Base-by-base conservation (phyloP, 2,329 filamentous ascomycete genomes). In the Thelonectria discophora region DNA sequence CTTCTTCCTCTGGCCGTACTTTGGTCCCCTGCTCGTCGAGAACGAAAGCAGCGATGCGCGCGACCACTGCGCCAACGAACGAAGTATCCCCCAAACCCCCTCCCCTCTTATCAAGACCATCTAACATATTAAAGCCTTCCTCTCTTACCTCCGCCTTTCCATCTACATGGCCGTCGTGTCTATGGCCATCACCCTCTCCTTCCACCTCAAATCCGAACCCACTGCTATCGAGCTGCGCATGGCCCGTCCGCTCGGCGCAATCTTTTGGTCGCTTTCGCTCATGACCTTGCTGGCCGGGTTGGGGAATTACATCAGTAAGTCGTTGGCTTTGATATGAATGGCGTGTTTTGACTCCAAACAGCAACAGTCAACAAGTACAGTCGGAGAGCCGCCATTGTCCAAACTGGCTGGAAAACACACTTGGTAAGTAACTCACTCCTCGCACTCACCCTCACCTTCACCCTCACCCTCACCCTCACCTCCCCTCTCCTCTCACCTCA, bases 351-450 rank as follows among this genome's bases (percentile, higher is more conserved):
- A 24, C 21, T 24, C 21, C 6, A 3, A 24, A 4, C 21, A 87
- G 84, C 88, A 70, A 89, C 88, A 0, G 80, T 98, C 21, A 90
- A 90, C 69, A 90, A 92, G 74, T 99, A 97, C 75, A 90, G 90
- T 69, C 83, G 86, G 40, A 87, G 89, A 67, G 84, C 85, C 24
- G 95, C 95, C 0, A 84, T 98, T 65, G 95, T 99, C 40, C 95
- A 99, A 80, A 91, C 88, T 30, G 95, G 95, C 1, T 95, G 92
- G 90, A 94, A 93, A 78, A 98, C 95, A 39, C 94, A 98, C 75
- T 77, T 89, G 43, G 91, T 97, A 72, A 65, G 82, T 75, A n/a
- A 17, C 21, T 24, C 21, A 24, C 21, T 24, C n/a, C n/a, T n/a
- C n/a, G n/a, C 15, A 5, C 17, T n/a, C n/a, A 18, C 15, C 9